Evolutionary conservation across 2,329 filamentous ascomycete species (phyloP).

Genomic region (Onygenales sp.): DNA sequence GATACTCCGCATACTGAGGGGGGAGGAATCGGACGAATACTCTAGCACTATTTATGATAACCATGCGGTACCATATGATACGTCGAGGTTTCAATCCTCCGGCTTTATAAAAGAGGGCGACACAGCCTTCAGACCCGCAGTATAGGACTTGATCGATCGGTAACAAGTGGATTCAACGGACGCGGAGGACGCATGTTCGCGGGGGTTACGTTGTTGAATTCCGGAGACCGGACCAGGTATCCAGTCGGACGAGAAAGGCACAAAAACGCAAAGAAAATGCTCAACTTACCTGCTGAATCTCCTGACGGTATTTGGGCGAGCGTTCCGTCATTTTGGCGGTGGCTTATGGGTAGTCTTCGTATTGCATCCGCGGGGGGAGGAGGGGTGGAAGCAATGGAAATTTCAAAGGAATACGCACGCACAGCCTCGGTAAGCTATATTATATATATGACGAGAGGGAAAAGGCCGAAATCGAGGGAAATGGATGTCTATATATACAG

Average conservation of each 20-base stretch:
- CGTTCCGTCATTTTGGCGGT: constrained; percentile 58
- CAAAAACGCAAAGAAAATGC: neutral
- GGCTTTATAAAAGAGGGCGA: neutral
- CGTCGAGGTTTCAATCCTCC: neutral
- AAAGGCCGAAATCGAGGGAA: neutral
- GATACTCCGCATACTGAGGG: neutral
- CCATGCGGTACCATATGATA: neutral
- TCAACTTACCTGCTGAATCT: constrained; percentile 86
- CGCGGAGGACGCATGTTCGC: no score
- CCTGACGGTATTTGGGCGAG: constrained; percentile 83
- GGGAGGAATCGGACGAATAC: neutral
- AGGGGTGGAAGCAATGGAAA: neutral
- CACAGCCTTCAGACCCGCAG: neutral
- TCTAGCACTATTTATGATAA: neutral
- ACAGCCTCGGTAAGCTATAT: neutral
- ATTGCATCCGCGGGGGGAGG: neutral
- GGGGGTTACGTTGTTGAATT: no score
- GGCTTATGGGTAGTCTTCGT: neutral
- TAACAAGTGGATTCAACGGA: no score
- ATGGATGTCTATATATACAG: neutral
- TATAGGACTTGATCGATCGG: no score
- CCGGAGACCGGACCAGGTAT: neutral
- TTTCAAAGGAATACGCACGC: neutral
- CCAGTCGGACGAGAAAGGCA: neutral
- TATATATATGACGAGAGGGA: neutral